Conservation (phyloP, 257 asterid genomes). For the Osmanthus fragrans region DNA sequence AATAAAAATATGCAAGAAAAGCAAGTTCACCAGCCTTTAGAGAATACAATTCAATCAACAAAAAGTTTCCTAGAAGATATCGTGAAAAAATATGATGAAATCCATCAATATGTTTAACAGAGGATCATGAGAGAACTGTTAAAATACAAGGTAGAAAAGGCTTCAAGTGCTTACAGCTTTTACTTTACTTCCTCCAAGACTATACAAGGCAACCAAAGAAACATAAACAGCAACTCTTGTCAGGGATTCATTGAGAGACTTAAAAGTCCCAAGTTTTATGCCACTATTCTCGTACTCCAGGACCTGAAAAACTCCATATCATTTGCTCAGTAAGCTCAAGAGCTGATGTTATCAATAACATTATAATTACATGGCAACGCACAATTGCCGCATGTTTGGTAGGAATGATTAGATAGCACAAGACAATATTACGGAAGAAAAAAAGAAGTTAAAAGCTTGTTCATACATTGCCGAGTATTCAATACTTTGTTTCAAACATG, state of each 20-base stretch:
- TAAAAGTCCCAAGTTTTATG: constrained; percentile 76
- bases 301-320: constrained; percentile 52
- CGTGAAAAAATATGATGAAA: background rate
- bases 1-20: constrained; percentile 11
- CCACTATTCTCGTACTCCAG: constrained; percentile 80
- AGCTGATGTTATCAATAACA: background rate
- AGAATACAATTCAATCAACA: background rate
- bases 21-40: constrained; percentile 1
- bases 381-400: background rate
- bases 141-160: constrained; percentile 17
- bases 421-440: background rate
- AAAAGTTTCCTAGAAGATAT: background rate
- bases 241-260: constrained; percentile 88
- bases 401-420: background rate
- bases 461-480: background rate
- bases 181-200: constrained; percentile 99
- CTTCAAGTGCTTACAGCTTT: constrained; percentile 73
- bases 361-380: background rate
- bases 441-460: background rate
- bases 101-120: constrained; percentile 13
- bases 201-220: constrained; percentile 84
- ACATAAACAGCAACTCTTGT: constrained; percentile 91
- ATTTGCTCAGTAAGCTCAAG: constrained; percentile 12
- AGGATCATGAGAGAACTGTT: background rate
- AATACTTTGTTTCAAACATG: background rate